Conservation (phyloP, 2,329 filamentous ascomycete species). For the Chalara sp. region DNA sequence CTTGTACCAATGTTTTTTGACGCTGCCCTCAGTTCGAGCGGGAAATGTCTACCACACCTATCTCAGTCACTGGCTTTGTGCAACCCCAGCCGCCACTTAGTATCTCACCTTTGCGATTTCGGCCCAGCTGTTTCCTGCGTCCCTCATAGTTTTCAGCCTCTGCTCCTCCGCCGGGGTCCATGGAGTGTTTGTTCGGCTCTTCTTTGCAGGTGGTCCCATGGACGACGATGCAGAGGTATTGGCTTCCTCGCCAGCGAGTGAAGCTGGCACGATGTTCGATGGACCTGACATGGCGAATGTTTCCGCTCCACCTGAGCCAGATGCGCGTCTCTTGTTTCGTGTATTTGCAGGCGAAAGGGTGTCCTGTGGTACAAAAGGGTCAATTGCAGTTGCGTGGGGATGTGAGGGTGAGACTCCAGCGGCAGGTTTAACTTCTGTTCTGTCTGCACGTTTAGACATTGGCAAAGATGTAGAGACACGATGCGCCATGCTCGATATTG, state of each 20-base stretch:
- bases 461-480: too few relatives aligned
- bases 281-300: conserved; percentile 18
- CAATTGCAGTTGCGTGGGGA: conserved; percentile 12
- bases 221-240: conserved; percentile 4
- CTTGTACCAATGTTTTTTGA: conserved; percentile 99
- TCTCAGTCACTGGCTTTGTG: conserved; percentile 18
- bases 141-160: conserved; percentile 87
- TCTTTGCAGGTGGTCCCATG: conserved; percentile 60
- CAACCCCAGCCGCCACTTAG: conserved; percentile 3
- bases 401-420: conserved; percentile 18
- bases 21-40: conserved; percentile 87
- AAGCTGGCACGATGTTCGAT: conserved; percentile 3
- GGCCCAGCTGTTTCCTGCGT: conserved; percentile 89
- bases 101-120: conserved; percentile 86
- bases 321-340: conserved; percentile 23
- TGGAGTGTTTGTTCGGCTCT: conserved; percentile 95
- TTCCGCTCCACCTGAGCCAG: conserved; percentile 9
- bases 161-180: conserved; percentile 96
- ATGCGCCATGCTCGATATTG: conserved; percentile 9
- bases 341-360: conserved; percentile 14
- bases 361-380: conserved; percentile 12
- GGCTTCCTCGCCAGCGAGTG: not conserved
- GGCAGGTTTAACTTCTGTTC: conserved; percentile 16
- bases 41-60: conserved; percentile 67
- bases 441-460: conserved; percentile 23